phyloP scores from a whole-genome alignment of 352 stramenopile species.

The Phytopythium aichiense region DNA sequence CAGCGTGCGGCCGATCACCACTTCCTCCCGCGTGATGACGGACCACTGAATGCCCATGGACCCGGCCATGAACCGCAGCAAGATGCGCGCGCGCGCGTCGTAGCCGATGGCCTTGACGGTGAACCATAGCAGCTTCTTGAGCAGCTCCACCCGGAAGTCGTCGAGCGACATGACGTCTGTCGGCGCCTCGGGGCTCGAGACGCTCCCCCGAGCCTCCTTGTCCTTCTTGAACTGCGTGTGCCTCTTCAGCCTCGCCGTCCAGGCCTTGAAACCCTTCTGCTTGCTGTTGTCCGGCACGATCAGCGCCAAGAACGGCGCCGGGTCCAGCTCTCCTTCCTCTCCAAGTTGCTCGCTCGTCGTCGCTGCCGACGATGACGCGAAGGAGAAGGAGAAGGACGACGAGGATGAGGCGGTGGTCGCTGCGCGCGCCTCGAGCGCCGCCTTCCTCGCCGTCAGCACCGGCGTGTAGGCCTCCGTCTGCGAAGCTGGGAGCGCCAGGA shows the following conservation, averaged over 20 bases:
- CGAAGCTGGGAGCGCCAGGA: conserved; percentile 40
- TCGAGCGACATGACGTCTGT: conserved; percentile 18
- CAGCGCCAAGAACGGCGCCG: conserved; percentile 54
- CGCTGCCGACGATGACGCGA: conserved; percentile 4
- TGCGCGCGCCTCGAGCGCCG: conserved; percentile 15
- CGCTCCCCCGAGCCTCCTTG: conserved; percentile 15
- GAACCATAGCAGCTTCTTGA: conserved; percentile 77
- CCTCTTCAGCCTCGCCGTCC: conserved; percentile 13
- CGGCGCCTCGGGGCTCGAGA: conserved; percentile 3
- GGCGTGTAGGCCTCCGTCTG: conserved; percentile 69
- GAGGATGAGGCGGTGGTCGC: conserved; percentile 13
- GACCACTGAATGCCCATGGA: conserved; percentile 55
- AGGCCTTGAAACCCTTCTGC: conserved; percentile 22
- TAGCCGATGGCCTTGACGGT: conserved; percentile 75
- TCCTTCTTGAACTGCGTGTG: conserved; percentile 22
- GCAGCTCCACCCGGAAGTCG: conserved; percentile 49
- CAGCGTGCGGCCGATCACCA: conserved; percentile 59
- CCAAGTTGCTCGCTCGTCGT: background rate
- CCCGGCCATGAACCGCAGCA: conserved; percentile 44
- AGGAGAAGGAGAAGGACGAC: background rate
- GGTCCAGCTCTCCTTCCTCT: conserved; percentile 29
- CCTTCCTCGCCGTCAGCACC: conserved; percentile 46
- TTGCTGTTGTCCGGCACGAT: conserved; percentile 29
- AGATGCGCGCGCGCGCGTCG: conserved; percentile 54
- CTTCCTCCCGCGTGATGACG: conserved; percentile 63